phyloP scores from a whole-genome alignment of 495 filamentous ascomycete genomes.

The Haplographium delicatum region DNA sequence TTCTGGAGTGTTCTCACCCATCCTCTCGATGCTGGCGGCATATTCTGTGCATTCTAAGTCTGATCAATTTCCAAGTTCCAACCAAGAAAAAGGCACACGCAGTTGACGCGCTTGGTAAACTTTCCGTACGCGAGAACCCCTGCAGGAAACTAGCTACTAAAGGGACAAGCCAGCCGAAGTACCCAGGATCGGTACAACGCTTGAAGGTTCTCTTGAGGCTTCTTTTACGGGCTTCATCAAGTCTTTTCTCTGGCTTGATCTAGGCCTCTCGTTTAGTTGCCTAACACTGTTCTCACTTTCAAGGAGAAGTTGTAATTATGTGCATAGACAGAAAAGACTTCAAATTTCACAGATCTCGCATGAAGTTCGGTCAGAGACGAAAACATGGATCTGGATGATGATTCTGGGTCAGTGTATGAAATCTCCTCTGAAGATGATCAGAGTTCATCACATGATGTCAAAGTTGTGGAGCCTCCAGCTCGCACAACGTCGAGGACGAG shows the following conservation, averaged over 20 bases:
- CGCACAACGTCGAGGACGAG: slow-evolving; percentile 4
- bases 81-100: too few relatives aligned
- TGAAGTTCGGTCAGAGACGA: slow-evolving; percentile 5
- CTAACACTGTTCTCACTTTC: too few relatives aligned
- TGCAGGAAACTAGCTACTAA: too few relatives aligned
- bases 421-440: slow-evolving; percentile 8
- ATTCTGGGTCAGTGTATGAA: slow-evolving; percentile 25
- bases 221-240: neutral
- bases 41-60: slow-evolving; percentile 4
- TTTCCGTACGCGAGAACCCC: too few relatives aligned
- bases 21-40: slow-evolving; percentile 28
- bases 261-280: too few relatives aligned
- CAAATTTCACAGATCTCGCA: slow-evolving; percentile 3
- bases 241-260: too few relatives aligned
- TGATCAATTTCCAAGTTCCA: too few relatives aligned
- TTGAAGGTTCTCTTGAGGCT: too few relatives aligned
- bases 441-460: slow-evolving; percentile 6
- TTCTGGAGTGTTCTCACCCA: slow-evolving; percentile 7
- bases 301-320: slow-evolving; percentile 13
- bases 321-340: neutral
- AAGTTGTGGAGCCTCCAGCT: too few relatives aligned
- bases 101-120: too few relatives aligned
- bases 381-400: slow-evolving; percentile 23
- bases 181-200: too few relatives aligned
- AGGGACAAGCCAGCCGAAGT: too few relatives aligned